Evolutionary conservation across 352 stramenopile genomes (phyloP), one percentile per base, ranked within the genome.

Genomic region (Phytopythium kandeliae): DNA sequence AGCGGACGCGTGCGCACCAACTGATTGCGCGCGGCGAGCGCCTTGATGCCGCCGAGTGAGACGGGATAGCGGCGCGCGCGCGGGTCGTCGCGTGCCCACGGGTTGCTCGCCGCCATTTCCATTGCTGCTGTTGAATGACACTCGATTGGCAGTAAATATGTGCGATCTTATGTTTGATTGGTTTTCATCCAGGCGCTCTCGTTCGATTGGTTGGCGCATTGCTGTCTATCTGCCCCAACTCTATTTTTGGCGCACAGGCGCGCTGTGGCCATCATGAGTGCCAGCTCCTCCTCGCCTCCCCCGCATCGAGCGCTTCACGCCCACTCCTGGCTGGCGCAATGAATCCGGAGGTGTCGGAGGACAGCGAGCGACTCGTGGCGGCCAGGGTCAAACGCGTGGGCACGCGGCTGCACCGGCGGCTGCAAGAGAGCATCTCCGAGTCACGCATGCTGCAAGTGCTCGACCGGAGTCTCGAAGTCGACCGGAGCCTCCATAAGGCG

Each of bases 361-460:
- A 47, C 9, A 24, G 22, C 24, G 28, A 33, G 36, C n/a, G 28
- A 24, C 22, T 30, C 4, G 19, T 22, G 17, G 31, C 42, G 7
- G 63, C 58, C 22, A 37, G 44, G 15, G 46, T 25, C 13, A 57
- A 38, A 31, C 54, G 28, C 26, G 63, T 60, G 53, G 31, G 43
- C 36, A 30, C 16, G 2, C 47, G 65, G 15, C 66, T 89, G 48
- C 74, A 86, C 38, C 71, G 78, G 3, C 73, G 70, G 12, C 63
- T 89, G 24, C 77, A 77, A 45, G 62, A 69, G 13, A 78, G 78
- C 44, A 75, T 89, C 47, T 79, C 63, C 31, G 78, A 89, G 57
- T 87, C 75, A 12, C 69, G 78, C 41, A 85, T 85, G 62, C 66
- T 89, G 15, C 60, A 84, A 57, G 58, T 89, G 26, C 66, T 89